A percentile compares a stretch with the other conserved stretches of the same genome.
These are phyloP conservation scores for Sphagnum magellanicum DNA, from an alignment of 228 moss, liverwort and hornwort genomes.

Conservation along the genomic window DNA sequence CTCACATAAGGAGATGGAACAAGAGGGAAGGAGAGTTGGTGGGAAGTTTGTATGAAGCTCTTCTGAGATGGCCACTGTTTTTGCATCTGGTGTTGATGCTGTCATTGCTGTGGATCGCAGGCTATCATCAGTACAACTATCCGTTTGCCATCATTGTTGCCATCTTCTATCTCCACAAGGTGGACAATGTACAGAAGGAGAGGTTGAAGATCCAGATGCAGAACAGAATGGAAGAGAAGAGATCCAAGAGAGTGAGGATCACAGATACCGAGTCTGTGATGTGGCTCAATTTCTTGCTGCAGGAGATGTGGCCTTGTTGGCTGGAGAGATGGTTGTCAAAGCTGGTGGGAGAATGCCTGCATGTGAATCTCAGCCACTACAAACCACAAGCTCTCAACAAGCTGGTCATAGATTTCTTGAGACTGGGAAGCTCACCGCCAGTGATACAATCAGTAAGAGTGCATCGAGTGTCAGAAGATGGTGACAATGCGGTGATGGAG, in stretches of 20 bases:
- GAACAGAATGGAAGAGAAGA: conserved; percentile 27
- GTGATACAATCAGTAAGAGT: conserved; percentile 43
- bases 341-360: conserved; percentile 30
- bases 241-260: conserved; percentile 21
- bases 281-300: conserved; percentile 41
- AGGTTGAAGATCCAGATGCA: conserved; percentile 37
- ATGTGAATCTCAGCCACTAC: conserved; percentile 42
- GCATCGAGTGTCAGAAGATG: conserved; percentile 26
- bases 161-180: conserved; percentile 42
- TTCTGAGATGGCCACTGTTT: conserved; percentile 41
- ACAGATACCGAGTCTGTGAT: conserved; percentile 34
- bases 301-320: conserved; percentile 51
- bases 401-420: conserved; percentile 35
- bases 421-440: conserved; percentile 43
- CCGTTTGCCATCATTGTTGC: conserved; percentile 31
- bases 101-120: conserved; percentile 39
- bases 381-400: conserved; percentile 43
- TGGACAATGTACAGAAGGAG: conserved; percentile 42
- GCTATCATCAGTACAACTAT: conserved; percentile 41
- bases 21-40: conserved; percentile 30
- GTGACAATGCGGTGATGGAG: conserved; percentile 41
- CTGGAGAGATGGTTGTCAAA: conserved; percentile 43
- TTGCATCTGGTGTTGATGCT: conserved; percentile 31
- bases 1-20: conserved; percentile 10
- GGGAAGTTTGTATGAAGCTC: conserved; percentile 21